Evolutionary conservation across 495 filamentous ascomycete genomes (phyloP).

Genomic region (Aspergillus cavernicola): DNA sequence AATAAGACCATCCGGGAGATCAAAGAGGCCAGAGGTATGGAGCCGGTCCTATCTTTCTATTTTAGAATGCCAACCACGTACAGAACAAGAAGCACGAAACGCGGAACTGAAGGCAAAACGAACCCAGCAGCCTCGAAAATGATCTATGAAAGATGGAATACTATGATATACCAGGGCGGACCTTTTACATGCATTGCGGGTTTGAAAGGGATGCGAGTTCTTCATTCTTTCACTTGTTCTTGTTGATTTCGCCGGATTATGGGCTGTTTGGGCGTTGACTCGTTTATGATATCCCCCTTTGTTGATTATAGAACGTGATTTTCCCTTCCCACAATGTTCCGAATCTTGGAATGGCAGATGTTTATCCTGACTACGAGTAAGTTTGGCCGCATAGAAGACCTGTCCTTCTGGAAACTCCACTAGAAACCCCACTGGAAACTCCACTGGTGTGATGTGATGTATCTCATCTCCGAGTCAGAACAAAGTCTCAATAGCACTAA

Average conservation of each 20-base stretch:
- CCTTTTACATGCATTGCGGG: neutral
- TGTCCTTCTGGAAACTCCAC: too few relatives aligned
- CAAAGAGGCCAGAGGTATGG: slow-evolving; percentile 13
- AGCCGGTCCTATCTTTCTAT: neutral
- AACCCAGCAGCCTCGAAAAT: slow-evolving; percentile 1
- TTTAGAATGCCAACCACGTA: neutral
- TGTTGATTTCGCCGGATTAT: neutral
- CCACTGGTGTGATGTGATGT: too few relatives aligned
- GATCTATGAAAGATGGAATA: neutral
- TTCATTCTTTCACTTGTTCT: neutral
- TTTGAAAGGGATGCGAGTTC: neutral
- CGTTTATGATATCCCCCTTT: neutral
- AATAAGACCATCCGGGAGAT: slow-evolving; percentile 18
- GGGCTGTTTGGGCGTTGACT: neutral
- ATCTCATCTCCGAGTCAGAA: too few relatives aligned
- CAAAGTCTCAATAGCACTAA: too few relatives aligned
- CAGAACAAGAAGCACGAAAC: slow-evolving; percentile 1
- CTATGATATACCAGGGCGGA: neutral
- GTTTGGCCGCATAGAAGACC: too few relatives aligned
- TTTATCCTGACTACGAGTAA: too few relatives aligned
- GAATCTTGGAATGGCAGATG: too few relatives aligned
- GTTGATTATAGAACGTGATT: neutral
- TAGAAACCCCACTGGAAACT: too few relatives aligned
- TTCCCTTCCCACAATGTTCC: too few relatives aligned
- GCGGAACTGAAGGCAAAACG: neutral